Conservation (phyloP, 176 grass and related monocot species). For the Elymus sibiricus region DNA sequence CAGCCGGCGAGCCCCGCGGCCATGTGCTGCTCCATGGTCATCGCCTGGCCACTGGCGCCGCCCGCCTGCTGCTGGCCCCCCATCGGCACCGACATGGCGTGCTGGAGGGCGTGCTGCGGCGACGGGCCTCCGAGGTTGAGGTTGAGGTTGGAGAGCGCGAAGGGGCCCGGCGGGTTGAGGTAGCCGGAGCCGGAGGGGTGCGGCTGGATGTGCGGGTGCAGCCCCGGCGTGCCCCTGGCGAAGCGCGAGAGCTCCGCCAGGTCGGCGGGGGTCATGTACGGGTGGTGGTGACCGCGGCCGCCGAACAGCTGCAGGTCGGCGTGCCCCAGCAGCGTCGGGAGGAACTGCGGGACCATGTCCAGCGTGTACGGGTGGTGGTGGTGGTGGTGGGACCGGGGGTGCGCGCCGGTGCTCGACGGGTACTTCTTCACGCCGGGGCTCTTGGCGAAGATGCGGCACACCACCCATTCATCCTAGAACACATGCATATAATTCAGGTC, state of each 20-base stretch:
- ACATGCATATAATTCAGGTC: too few species aligned
- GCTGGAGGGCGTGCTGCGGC: background rate
- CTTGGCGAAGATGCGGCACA: slow-evolving; percentile 81
- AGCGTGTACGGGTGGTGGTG: slow-evolving; percentile 37
- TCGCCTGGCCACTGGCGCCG: background rate
- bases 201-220: slow-evolving; percentile 67
- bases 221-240: slow-evolving; percentile 49
- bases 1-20: background rate
- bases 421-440: slow-evolving; percentile 56
- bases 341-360: slow-evolving; percentile 42
- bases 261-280: slow-evolving; percentile 44
- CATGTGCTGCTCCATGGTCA: slow-evolving; percentile 27
- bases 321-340: slow-evolving; percentile 38
- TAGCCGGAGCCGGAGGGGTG: slow-evolving; percentile 26
- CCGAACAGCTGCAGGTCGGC: slow-evolving; percentile 38
- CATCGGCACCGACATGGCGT: slow-evolving; percentile 40
- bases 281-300: slow-evolving; percentile 22
- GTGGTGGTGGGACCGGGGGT: slow-evolving; percentile 46
- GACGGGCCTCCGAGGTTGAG: slow-evolving; percentile 48
- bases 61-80: slow-evolving; percentile 15
- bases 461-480: slow-evolving; percentile 64
- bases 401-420: slow-evolving; percentile 40
- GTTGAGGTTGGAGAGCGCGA: slow-evolving; percentile 56
- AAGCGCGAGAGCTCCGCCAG: slow-evolving; percentile 59
- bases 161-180: slow-evolving; percentile 29